phyloP scores from a whole-genome alignment of 371 early-diverging fungal species.

The Mortierella sp. region DNA sequence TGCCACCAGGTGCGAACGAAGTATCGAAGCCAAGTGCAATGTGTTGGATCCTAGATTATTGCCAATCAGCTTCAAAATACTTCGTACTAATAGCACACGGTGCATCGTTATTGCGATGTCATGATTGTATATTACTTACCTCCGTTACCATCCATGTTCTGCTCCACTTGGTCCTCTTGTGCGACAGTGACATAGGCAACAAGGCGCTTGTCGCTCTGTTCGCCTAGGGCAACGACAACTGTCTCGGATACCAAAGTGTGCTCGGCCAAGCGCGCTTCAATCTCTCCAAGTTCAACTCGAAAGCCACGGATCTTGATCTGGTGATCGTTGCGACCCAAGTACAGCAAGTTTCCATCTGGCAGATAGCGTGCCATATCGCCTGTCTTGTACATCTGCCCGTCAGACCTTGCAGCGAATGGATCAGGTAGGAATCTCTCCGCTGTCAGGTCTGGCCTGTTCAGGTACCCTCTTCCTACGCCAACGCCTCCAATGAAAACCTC shows the following conservation, averaged over 20 bases:
- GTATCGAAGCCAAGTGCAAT: background rate
- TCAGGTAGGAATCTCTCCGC: slow-evolving; percentile 14
- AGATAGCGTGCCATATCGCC: slow-evolving; percentile 52
- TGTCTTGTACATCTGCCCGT: slow-evolving; percentile 47
- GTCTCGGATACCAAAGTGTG: slow-evolving; percentile 12
- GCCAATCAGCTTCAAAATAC: too few relatives aligned
- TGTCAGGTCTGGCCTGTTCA: slow-evolving; percentile 35
- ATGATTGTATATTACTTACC: too few relatives aligned
- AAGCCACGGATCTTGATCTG: slow-evolving; percentile 40
- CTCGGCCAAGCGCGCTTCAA: slow-evolving; percentile 14
- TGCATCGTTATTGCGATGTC: too few relatives aligned
- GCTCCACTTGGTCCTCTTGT: background rate
- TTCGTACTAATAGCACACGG: too few relatives aligned
- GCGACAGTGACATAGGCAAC: slow-evolving; percentile 19
- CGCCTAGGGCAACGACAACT: slow-evolving; percentile 1
- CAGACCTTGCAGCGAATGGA: background rate
- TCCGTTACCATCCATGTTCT: too few relatives aligned
- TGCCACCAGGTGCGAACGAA: slow-evolving; percentile 1
- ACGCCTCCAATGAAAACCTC: background rate
- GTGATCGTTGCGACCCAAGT: slow-evolving; percentile 22
- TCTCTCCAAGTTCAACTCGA: slow-evolving; percentile 35
- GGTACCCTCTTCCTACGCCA: slow-evolving; percentile 37
- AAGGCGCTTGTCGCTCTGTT: slow-evolving; percentile 14
- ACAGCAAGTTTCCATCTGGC: background rate
- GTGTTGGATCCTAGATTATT: too few relatives aligned